A percentile compares a stretch with the other conserved stretches of the same genome.
Conservation (phyloP, 2,329 filamentous ascomycete species). For the Aspergillus sp. region DNA sequence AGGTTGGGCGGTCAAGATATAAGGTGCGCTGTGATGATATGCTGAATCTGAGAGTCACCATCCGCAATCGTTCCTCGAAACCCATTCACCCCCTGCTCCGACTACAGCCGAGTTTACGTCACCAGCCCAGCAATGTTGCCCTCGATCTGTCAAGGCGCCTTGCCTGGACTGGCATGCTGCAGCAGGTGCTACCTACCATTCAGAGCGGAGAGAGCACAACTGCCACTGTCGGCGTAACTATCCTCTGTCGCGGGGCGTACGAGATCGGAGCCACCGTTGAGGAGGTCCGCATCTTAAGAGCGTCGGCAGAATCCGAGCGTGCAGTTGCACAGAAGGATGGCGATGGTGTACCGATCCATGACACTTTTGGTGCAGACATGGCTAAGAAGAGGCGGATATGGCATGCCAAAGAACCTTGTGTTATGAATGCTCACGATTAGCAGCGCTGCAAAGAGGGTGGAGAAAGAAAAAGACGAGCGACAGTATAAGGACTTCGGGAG, state of each 20-base stretch:
- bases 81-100: conserved; percentile 71
- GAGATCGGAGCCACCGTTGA: conserved; percentile 79
- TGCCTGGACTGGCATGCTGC: conserved; percentile 79
- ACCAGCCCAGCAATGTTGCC: conserved; percentile 68
- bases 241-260: conserved; percentile 76
- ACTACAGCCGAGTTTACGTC: conserved; percentile 71
- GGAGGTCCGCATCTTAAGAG: conserved; percentile 61
- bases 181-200: conserved; percentile 67
- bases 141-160: conserved; percentile 80
- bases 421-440: conserved; percentile 36
- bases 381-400: conserved; percentile 43
- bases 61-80: conserved; percentile 70
- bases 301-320: conserved; percentile 11
- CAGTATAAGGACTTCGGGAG: too few species aligned
- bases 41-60: conserved; percentile 63
- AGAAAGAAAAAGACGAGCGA: neutral
- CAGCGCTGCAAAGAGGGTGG: neutral
- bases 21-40: conserved; percentile 59
- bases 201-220: conserved; percentile 57
- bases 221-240: conserved; percentile 67
- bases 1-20: conserved; percentile 48
- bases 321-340: conserved; percentile 9
- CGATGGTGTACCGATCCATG: conserved; percentile 30
- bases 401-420: conserved; percentile 45
- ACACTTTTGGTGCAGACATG: conserved; percentile 39